A percentile compares a stretch with the other conserved stretches of the same genome.
phyloP scores from a whole-genome alignment of 2,329 filamentous ascomycete species.

The Sarocladium brachiariae region DNA sequence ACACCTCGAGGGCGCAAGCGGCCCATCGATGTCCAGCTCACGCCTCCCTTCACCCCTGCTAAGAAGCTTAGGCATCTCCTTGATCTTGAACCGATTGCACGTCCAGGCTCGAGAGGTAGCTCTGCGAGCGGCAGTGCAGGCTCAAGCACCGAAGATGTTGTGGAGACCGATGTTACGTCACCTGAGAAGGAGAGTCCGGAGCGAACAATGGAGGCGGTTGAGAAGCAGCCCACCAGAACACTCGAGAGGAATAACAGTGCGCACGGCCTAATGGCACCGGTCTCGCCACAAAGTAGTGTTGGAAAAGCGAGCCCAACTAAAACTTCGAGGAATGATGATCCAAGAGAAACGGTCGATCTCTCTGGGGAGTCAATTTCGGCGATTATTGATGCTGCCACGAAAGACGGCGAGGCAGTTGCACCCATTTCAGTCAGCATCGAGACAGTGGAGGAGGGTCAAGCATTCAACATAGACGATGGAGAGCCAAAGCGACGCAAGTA shows the following conservation, averaged over 20 bases:
- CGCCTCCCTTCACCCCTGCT: constrained; percentile 48
- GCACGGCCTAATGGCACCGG: constrained; percentile 15
- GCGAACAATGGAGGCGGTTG: constrained; percentile 24
- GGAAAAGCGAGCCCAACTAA: constrained; percentile 10
- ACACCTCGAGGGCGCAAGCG: constrained; percentile 29
- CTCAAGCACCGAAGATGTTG: constrained; percentile 21
- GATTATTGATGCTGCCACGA: constrained; percentile 22
- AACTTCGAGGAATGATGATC: not conserved
- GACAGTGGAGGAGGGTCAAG: constrained; percentile 12
- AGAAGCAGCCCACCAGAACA: constrained; percentile 11
- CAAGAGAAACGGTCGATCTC: constrained; percentile 9
- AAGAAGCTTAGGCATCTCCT: constrained; percentile 37
- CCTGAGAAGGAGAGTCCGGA: constrained; percentile 42
- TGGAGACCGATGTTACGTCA: constrained; percentile 40
- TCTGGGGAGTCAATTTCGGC: constrained; percentile 26
- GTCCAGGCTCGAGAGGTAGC: constrained; percentile 29
- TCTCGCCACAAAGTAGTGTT: constrained; percentile 25
- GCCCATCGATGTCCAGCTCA: constrained; percentile 37
- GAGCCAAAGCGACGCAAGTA: constrained; percentile 27
- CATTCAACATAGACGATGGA: constrained; percentile 7
- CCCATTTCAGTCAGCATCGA: constrained; percentile 22
- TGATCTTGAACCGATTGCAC: constrained; percentile 20
- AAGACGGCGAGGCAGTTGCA: constrained; percentile 12
- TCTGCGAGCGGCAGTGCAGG: constrained; percentile 25
- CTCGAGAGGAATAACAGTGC: not conserved